phyloP scores from a whole-genome alignment of 164 flowering plant species.

The Magnolia changhungtana region DNA sequence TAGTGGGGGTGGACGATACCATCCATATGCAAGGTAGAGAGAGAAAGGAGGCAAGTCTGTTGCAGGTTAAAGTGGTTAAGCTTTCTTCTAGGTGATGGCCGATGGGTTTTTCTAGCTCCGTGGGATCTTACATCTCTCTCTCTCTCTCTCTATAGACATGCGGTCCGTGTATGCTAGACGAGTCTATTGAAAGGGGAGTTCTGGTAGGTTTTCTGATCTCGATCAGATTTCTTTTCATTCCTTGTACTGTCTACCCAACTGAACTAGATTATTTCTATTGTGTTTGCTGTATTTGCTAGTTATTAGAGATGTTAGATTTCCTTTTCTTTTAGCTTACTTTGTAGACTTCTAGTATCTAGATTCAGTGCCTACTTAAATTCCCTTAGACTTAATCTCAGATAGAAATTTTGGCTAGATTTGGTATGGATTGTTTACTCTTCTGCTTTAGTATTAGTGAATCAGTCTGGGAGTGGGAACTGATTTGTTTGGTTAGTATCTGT shows the following conservation, averaged over 20 bases:
- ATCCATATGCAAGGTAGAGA: conserved; percentile 81
- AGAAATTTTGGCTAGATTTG: background rate
- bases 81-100: conserved; percentile 39
- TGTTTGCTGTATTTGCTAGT: background rate
- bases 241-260: conserved; percentile 3
- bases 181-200: background rate
- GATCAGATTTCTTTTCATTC: background rate
- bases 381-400: background rate
- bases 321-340: background rate
- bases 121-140: conserved; percentile 8
- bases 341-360: conserved; percentile 3
- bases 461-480: too few relatives aligned
- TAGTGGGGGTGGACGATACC: conserved; percentile 83
- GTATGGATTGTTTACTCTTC: too few relatives aligned
- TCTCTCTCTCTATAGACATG: background rate
- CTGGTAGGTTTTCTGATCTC: background rate
- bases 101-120: conserved; percentile 32
- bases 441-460: too few relatives aligned
- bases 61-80: conserved; percentile 25
- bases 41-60: conserved; percentile 28
- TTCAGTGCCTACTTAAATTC: background rate
- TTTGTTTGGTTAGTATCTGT: too few relatives aligned
- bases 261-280: background rate
- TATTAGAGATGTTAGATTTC: conserved; percentile 3
- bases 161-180: background rate